These are phyloP conservation scores for Kluyveromyces marxianus DNA, from an alignment of 1,139 yeast species.

Conservation along the genomic window DNA sequence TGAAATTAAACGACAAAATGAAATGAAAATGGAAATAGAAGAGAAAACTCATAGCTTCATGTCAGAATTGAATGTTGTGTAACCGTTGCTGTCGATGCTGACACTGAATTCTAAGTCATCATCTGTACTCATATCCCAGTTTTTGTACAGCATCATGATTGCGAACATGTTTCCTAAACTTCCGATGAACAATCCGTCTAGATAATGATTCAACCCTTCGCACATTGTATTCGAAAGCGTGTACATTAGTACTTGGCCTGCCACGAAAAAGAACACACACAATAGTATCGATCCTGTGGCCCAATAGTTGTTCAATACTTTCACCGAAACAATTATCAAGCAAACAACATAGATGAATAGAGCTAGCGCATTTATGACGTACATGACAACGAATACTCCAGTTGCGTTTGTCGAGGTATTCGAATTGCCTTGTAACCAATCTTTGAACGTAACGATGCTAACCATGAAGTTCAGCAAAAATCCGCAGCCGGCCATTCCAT, in stretches of 20 bases:
- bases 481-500: conserved; percentile 42
- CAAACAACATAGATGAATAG: conserved; percentile 56
- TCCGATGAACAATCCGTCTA: conserved; percentile 86
- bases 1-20: too few species aligned
- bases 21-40: too few species aligned
- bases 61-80: conserved; percentile 20
- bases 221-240: conserved; percentile 64
- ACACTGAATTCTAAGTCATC: conserved; percentile 93
- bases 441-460: conserved; percentile 62
- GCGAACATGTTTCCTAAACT: conserved; percentile 72
- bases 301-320: conserved; percentile 74
- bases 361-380: conserved; percentile 61
- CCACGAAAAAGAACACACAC: conserved; percentile 66
- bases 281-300: conserved; percentile 73
- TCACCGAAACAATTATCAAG: conserved; percentile 62
- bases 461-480: conserved; percentile 62
- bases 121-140: conserved; percentile 94
- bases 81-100: conserved; percentile 32
- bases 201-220: conserved; percentile 66
- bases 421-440: conserved; percentile 42
- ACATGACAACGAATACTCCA: conserved; percentile 61
- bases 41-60: conserved; percentile 1
- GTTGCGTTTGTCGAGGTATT: conserved; percentile 39
- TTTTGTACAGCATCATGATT: conserved; percentile 90
- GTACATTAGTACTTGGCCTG: conserved; percentile 70